These are phyloP conservation scores for Cladosporium sp. DNA, from an alignment of 2,329 filamentous ascomycete species.

Conservation along the genomic window DNA sequence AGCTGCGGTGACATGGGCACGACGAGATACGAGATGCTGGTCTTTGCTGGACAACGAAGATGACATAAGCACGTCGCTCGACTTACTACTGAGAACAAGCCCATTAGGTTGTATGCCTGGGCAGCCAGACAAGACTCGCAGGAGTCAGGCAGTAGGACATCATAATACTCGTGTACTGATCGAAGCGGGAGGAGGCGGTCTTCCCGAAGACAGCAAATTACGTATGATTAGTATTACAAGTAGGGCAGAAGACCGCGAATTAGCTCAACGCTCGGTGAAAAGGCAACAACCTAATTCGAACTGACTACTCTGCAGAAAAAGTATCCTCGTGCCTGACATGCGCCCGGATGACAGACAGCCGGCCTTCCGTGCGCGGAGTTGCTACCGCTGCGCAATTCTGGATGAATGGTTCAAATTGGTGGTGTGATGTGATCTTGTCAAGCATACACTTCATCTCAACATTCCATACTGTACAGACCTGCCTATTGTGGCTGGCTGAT, in stretches of 20 bases:
- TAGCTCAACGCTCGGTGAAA: background rate
- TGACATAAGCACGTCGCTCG: background rate
- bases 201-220: background rate
- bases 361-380: background rate
- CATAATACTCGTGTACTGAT: background rate
- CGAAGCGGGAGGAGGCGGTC: background rate
- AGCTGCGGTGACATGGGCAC: background rate
- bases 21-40: background rate
- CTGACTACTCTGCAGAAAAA: conserved; percentile 2
- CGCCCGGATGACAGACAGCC: background rate
- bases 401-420: background rate
- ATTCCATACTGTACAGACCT: background rate
- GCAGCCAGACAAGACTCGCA: background rate
- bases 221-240: background rate
- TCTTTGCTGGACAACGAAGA: background rate
- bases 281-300: background rate
- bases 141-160: background rate
- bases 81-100: background rate
- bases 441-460: background rate
- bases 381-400: background rate
- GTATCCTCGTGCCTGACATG: background rate
- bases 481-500: conserved; percentile 10
- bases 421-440: background rate
- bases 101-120: background rate
- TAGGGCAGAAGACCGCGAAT: background rate